Percentiles rank a stretch among this genome's conserved stretches.
Evolutionary conservation across 2,329 filamentous ascomycete genomes (phyloP).

Genomic region (Colletotrichum siamense): DNA sequence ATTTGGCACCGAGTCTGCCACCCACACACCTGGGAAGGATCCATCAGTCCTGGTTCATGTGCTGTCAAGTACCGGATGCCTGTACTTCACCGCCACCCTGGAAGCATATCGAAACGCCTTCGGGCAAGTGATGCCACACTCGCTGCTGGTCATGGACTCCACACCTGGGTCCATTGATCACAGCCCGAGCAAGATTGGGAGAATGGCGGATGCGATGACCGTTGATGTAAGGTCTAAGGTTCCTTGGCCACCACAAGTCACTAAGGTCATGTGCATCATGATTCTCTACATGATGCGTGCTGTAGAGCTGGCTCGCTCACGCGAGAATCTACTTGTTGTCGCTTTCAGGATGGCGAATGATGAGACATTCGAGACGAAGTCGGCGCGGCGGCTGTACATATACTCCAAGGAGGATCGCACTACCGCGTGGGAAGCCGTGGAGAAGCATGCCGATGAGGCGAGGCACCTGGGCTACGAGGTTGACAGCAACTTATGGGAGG

Average conservation of each 20-base stretch:
- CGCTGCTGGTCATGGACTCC: constrained; percentile 56
- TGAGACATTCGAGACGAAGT: not conserved
- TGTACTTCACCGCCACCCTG: constrained; percentile 55
- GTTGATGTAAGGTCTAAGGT: constrained; percentile 50
- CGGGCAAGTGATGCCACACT: constrained; percentile 43
- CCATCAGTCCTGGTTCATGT: constrained; percentile 53
- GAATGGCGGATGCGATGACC: constrained; percentile 60
- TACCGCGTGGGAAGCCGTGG: constrained; percentile 60
- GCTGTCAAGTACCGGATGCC: constrained; percentile 64
- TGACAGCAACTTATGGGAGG: constrained; percentile 57
- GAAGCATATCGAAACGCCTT: constrained; percentile 44
- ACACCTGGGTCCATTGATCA: constrained; percentile 44
- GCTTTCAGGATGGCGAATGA: not conserved
- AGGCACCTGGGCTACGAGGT: constrained; percentile 53
- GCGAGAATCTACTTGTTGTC: not conserved
- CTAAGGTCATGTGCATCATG: constrained; percentile 48
- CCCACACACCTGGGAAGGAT: constrained; percentile 17
- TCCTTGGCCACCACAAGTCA: constrained; percentile 54
- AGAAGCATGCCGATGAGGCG: constrained; percentile 56
- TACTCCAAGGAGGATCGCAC: constrained; percentile 31
- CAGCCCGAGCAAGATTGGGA: constrained; percentile 41
- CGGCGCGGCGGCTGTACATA: not conserved
- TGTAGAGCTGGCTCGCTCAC: not conserved
- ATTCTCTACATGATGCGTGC: constrained; percentile 42
- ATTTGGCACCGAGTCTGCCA: constrained; percentile 28